A percentile compares a stretch with the other conserved stretches of the same genome.
Evolutionary conservation across 306 rosid species (phyloP).

Genomic region (Fragaria vesca): DNA sequence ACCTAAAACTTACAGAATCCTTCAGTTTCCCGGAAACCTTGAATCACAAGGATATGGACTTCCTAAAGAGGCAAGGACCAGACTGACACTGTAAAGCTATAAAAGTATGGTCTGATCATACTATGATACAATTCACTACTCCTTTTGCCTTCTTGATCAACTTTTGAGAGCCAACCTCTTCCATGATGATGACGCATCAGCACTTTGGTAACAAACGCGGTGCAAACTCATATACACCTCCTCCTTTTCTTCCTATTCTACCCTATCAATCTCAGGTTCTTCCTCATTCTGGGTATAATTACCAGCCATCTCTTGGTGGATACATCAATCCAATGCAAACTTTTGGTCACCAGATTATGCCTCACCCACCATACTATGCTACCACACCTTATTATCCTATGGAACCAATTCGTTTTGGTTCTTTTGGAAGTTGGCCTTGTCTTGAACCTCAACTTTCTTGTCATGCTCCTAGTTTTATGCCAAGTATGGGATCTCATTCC

Average conservation of each 20-base stretch:
- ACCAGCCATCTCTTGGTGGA: background rate
- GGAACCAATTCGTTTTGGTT: background rate
- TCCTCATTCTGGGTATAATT: background rate
- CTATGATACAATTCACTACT: background rate
- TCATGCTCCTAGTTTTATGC: background rate
- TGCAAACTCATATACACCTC: background rate
- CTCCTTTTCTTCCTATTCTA: background rate
- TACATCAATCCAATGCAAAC: background rate
- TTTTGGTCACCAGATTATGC: background rate
- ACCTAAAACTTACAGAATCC: background rate
- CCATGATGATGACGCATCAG: background rate
- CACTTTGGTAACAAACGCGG: background rate
- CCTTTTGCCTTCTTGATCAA: background rate
- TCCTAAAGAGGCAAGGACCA: background rate
- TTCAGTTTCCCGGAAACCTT: background rate
- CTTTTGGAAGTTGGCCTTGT: background rate
- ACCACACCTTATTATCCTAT: background rate
- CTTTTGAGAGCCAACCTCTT: background rate
- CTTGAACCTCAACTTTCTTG: background rate
- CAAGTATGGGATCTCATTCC: background rate
- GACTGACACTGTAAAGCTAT: background rate
- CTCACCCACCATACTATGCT: background rate
- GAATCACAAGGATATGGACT: background rate
- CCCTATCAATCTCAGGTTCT: background rate
- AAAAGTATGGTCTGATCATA: background rate